Evolutionary conservation across 1,284 basidiomycete genomes (phyloP), one percentile per base, ranked within the genome.

Genomic region (Trametes sp.): DNA sequence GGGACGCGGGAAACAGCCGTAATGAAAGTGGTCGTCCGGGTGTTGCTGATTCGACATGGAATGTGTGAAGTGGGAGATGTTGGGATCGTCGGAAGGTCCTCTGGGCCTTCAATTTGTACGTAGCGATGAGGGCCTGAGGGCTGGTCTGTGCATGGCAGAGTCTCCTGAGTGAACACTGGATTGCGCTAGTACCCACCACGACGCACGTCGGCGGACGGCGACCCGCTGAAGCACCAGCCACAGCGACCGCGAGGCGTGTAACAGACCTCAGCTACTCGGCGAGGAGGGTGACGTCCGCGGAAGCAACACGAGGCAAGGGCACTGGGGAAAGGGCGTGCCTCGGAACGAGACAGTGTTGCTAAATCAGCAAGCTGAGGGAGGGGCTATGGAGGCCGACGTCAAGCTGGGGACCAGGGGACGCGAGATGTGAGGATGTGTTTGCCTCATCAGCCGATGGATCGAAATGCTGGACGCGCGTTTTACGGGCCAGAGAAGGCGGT

Each of bases 21-120:
- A 73, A 71, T 69, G 65, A 68, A 75, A 74, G 69, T 75, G 73
- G 70, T 76, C 74, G 66, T 74, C 74, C 42, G 69, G 63, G 49
- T 67, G 70, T 61, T 72, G 72, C 61, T 72, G 68, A 67, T 74
- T 69, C 56, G 75, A 73, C 74, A 77, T 76, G 57, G 70, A 66
- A 65, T 61, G 42, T 69, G 65, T 67, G 71, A 72, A 73, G 70
- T 63, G 73, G 74, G 70, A 72, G 70, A 72, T 66, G 69, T 69
- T 69, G 70, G 63, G 67, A 72, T 73, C 71, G 72, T 72, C 72
- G 68, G 66, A 70, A 70, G 70, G 69, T 64, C 64, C 69, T 71
- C 68, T 72, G 70, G 69, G 70, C 69, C 64, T 70, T 72, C 73
- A 74, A 72, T 67, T 65, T 67, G 70, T 74, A 74, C 65, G 52